Base-by-base conservation (phyloP, 2,329 filamentous ascomycete species). In the Lachnellula cervina region DNA sequence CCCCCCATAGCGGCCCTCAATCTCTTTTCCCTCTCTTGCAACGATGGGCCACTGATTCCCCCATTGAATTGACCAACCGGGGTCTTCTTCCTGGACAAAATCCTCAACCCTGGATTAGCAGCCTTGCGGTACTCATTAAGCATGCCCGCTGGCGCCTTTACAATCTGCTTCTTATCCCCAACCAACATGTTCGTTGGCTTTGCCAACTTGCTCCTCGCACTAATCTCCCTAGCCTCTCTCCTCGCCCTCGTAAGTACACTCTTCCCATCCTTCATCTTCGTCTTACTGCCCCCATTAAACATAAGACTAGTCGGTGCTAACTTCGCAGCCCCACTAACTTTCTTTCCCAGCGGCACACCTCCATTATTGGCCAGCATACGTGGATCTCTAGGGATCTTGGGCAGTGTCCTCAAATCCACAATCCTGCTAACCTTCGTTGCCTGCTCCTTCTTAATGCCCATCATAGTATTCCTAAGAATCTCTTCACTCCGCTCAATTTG, bases 401-500 rank as follows among this genome's bases (percentile, higher is more conserved):
- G 79, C 9, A 84, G 68, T 11, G 70, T 69, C 28, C 71, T 75
- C 45, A 73, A 71, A 56, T 80, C 76, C 32, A 88, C 76, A 38
- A 89, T 76, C 56, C 77, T 78, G 57, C 80, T 80, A 14, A 75
- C 76, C 55, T 85, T 82, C 54, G 78, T 76, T 37, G 79, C 77
- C 61, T 82, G 82, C 58, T 82, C 74, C 56, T 81, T 74, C 64
- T 80, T 77, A 59, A 87, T 76, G 14, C 77, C 80, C 46, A 87
- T 73, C 43, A 80, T 79, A 47, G 76, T 76, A 64, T 76, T 80
- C 54, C 62, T 52, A 5, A 90, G 74, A 52, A 76, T 76, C 57
- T 77, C 78, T 56, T 82, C 79, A 61, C 86, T 84, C 21, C 76
- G 75, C 4, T 77, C 76, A 7, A 87, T 77, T 51, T 81, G 77